A percentile compares a stretch with the other conserved stretches of the same genome.
Conservation (phyloP, 208 protist genomes). For the Novymonas esmeraldas region DNA sequence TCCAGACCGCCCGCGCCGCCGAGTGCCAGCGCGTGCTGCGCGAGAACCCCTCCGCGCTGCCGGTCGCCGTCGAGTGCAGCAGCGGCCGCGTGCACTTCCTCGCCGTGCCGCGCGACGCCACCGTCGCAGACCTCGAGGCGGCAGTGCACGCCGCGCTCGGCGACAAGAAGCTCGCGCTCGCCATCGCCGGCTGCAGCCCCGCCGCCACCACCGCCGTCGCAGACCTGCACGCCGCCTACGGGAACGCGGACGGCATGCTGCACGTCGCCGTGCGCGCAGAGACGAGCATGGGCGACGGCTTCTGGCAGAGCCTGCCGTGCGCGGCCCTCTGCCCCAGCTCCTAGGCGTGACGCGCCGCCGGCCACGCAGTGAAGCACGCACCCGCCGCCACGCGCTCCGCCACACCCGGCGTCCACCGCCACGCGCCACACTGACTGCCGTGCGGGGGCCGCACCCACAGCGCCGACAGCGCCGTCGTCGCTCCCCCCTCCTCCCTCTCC, state of each 20-base stretch:
- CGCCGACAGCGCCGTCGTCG: too few species aligned
- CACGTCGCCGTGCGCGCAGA: slow-evolving; percentile 20
- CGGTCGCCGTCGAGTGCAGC: slow-evolving; percentile 22
- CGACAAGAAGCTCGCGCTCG: slow-evolving; percentile 19
- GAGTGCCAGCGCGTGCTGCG: slow-evolving; percentile 23
- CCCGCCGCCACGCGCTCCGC: too few species aligned
- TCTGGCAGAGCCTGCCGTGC: too few species aligned
- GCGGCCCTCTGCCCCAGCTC: too few species aligned
- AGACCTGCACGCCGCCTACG: slow-evolving; percentile 16
- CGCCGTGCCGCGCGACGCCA: slow-evolving; percentile 5
- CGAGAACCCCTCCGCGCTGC: slow-evolving; percentile 22
- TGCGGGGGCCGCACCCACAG: too few species aligned
- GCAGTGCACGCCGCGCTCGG: slow-evolving; percentile 9
- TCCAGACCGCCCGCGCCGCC: slow-evolving; percentile 10
- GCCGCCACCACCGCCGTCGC: slow-evolving; percentile 11
- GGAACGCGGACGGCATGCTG: slow-evolving; percentile 20
- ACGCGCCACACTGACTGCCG: too few species aligned
- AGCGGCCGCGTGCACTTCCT: slow-evolving; percentile 6
- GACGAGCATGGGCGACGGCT: slow-evolving; percentile 9
- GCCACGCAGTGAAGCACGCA: too few species aligned
- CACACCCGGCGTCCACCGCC: too few species aligned
- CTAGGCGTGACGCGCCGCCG: too few species aligned
- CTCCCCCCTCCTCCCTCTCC: too few species aligned
- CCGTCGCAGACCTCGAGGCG: slow-evolving; percentile 11
- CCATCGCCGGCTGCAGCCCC: slow-evolving; percentile 26